A percentile compares a stretch with the other conserved stretches of the same genome.
Conservation (phyloP, 768 basidiomycete species). For the Tephrocybe sp. region DNA sequence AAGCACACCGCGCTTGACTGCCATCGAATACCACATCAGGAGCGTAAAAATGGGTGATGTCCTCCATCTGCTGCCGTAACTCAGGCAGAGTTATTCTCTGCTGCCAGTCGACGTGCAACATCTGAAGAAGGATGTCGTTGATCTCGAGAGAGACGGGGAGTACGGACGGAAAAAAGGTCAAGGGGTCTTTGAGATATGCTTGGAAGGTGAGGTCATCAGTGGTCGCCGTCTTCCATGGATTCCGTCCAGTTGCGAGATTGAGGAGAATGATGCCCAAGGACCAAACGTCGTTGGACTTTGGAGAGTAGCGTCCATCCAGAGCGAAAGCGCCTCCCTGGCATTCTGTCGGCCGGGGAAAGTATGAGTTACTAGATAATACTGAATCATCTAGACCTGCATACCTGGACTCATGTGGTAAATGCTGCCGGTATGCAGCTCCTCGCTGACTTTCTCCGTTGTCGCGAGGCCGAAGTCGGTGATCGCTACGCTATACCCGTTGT, state of each 20-base stretch:
- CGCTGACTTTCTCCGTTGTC: conserved; percentile 81
- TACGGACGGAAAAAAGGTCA: conserved; percentile 79
- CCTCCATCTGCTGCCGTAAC: conserved; percentile 56
- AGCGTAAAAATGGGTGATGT: conserved; percentile 66
- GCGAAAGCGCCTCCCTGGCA: conserved; percentile 80
- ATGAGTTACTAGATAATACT: neutral
- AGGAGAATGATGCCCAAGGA: conserved; percentile 94
- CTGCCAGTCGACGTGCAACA: conserved; percentile 72
- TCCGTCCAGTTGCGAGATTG: conserved; percentile 92
- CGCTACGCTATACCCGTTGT: conserved; percentile 72
- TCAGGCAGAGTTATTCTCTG: conserved; percentile 51
- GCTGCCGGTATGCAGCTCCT: conserved; percentile 93
- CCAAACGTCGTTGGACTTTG: conserved; percentile 93
- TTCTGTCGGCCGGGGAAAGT: conserved; percentile 49
- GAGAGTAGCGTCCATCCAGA: conserved; percentile 72
- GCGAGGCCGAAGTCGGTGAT: conserved; percentile 96
- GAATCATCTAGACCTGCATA: conserved; percentile 27
- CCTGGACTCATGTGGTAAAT: conserved; percentile 99
- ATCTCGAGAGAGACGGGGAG: conserved; percentile 77
- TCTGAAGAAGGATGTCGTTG: conserved; percentile 71
- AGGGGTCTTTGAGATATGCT: conserved; percentile 77
- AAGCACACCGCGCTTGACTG: conserved; percentile 75
- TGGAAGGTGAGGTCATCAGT: conserved; percentile 85
- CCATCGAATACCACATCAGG: conserved; percentile 78
- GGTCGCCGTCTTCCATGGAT: conserved; percentile 94